Base-by-base conservation (phyloP, 1,139 yeast species). In the Suhomyces wounanorum region DNA sequence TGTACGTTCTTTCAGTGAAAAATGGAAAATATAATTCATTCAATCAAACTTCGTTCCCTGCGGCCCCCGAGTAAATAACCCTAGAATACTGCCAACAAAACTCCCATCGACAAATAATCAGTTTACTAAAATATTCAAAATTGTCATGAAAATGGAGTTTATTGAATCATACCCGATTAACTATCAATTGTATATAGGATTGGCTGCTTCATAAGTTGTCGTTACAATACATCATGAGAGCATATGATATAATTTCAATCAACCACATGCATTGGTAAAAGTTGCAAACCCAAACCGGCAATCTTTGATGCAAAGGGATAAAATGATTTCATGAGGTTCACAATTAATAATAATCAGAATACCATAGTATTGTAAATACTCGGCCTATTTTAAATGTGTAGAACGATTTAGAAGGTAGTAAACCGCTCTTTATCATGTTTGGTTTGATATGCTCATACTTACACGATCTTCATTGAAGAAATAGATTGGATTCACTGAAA, bases 1-100 rank as follows among this genome's bases (percentile, higher is more conserved):
- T 2, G 72, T 84, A 8, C 65, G 70, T 23, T 78, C 87, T 18
- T 69, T 71, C 35, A 76, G 84, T 50, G 77, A 73, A 23, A 77
- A 77, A 49, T 83, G 81, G 75, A 80, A 76, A 59, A 64, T 82
- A 21, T 43, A 16, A 21, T 30, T 31, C 9, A 9, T 16, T 33
- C 10, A 10, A 31, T 31, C 7, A 31, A 28, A 28, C 31, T 21
- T 21, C 6, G 23, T 21, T 21, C 23, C 23, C 6, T 21, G 6
- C 23, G 23, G 23, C 6, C 6, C 6, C 23, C 6, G 6, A 21
- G 3, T 21, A 21, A 21, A 21, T 21, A 21, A 3, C 3, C 23
- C 23, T 21, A 21, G 23, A 21, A 21, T 21, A 21, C 23, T 21
- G n/a, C n/a, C n/a, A 21, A 6, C 6, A 21, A 21, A 21, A n/a